Evolutionary conservation across 148 eudicot species (phyloP).

Genomic region (Rheum nobile): DNA sequence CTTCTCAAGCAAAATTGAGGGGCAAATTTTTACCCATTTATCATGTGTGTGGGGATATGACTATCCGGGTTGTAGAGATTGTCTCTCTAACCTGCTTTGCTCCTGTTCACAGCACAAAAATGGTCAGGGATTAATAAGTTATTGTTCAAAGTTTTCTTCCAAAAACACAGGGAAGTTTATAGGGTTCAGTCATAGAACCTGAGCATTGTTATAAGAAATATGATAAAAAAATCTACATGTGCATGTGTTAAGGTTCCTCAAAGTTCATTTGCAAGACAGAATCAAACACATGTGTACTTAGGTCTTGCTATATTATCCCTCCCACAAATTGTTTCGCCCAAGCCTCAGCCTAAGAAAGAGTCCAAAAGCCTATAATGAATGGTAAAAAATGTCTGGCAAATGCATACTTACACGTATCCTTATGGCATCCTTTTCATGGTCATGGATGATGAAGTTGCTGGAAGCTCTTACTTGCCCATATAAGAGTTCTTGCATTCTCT

Average conservation of each 20-base stretch:
- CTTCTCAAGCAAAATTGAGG: conserved; percentile 7
- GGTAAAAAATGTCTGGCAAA: neutral
- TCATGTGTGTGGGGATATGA: neutral
- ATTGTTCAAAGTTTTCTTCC: neutral
- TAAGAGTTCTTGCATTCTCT: conserved; percentile 67
- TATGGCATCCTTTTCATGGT: conserved; percentile 25
- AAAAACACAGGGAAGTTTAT: neutral
- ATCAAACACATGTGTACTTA: neutral
- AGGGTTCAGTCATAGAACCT: neutral
- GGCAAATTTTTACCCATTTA: neutral
- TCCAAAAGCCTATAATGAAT: neutral
- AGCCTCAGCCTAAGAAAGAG: neutral
- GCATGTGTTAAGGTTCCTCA: neutral
- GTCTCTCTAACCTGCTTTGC: conserved; percentile 8
- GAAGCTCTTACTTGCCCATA: conserved; percentile 44
- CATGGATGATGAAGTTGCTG: conserved; percentile 21
- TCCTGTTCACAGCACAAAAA: conserved; percentile 5
- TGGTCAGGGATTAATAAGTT: neutral
- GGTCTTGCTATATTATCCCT: no score
- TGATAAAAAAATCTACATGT: neutral
- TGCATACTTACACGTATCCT: conserved; percentile 34
- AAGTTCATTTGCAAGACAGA: neutral
- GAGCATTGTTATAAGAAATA: neutral
- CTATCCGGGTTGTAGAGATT: conserved; percentile 7
- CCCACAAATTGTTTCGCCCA: no score